Evolutionary conservation across 1,284 basidiomycete genomes (phyloP), one percentile per base, ranked within the genome.

Genomic region (Caloboletus inedulis): DNA sequence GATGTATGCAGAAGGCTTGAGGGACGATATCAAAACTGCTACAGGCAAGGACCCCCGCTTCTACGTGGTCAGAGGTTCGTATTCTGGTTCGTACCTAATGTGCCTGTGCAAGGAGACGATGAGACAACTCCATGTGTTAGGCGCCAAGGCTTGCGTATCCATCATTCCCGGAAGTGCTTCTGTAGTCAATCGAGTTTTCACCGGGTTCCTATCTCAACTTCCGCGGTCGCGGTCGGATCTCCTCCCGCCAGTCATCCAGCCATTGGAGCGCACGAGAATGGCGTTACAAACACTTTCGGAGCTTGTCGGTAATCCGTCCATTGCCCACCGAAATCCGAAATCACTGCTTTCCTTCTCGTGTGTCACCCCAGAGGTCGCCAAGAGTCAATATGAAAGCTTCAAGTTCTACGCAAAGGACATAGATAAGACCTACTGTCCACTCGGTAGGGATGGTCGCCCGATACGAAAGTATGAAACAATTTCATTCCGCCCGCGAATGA

Each of bases 311-410:
- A 75, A 82, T 59, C 64, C 74, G 4, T 69, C 69, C 10, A 77
- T 84, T 29, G 71, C 72, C 9, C 63, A 69, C 6, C 78, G 81
- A n/a, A 75, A 85, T 58, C 80, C 85, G 8, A 56, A 61, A 16
- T 85, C 79, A 3, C 72, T 81, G 0, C 69, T 89, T 47, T 87
- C 85, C 4, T 90, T 90, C 62, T 85, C 79, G n/a, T 82, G 82
- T 57, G 73, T 86, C 25, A 61, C 80, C 0, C 69, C 73, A 4
- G 80, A 84, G 14, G 69, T 80, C 7, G 66, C 77, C 29, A 70
- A 77, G 60, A 74, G 69, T 25, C 85, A 88, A 61, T 68, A 67
- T 4, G 78, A 82, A 31, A 65, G 72, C 25, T 66, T 85, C 51
- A 65, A 60, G 46, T 68, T 73, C 36, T 83, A 82, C 48, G 68